Evolutionary conservation across 2,329 filamentous ascomycete genomes (phyloP), one percentile per base, ranked within the genome.

Genomic region (Rutstroemia sp.): DNA sequence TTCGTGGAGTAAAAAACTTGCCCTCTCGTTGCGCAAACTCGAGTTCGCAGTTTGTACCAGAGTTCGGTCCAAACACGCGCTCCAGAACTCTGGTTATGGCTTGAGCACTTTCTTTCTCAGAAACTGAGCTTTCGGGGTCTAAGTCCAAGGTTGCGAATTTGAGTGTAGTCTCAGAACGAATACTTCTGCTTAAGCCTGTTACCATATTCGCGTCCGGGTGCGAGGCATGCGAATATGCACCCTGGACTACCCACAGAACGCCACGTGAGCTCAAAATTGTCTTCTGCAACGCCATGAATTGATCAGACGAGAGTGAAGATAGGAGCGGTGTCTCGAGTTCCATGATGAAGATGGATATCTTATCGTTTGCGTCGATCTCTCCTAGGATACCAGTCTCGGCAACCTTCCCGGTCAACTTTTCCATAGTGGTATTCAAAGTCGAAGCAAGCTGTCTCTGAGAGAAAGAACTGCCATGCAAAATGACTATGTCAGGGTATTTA

Each of bases 241-340:
- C 74, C 0, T 68, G 67, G 0, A 76, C 76, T 10, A 81, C 60
- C 78, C 79, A 83, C 0, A 82, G 54, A 3, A 82, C 61, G 2
- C 73, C 70, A 37, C 70, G 71, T 0, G 72, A 67, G 1, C 51
- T 58, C 5, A 66, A 64, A 2, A 78, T 65, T 4, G 81, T 57
- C 0, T 63, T 60, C 19, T 75, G 72, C 27, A 83, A 71, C 1
- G 64, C 44, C 0, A 66, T 45, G 57, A 79, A 82, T n/a, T 73
- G 65, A 0, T 62, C 12, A 12, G 73, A 63, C 1, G 62, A 63
- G 68, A 79, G 76, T 14, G 68, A 57, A 58, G 74, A 76, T 10
- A 80, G 57, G 1, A 68, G 46, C 12, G 64, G 60, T 1, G 61
- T 45, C 6, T 70, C 65, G 23, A 75, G 67, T 47, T 82, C 79